A percentile compares a stretch with the other conserved stretches of the same genome.
Evolutionary conservation across 768 basidiomycete genomes (phyloP).

Genomic region (Auricularia cornea): DNA sequence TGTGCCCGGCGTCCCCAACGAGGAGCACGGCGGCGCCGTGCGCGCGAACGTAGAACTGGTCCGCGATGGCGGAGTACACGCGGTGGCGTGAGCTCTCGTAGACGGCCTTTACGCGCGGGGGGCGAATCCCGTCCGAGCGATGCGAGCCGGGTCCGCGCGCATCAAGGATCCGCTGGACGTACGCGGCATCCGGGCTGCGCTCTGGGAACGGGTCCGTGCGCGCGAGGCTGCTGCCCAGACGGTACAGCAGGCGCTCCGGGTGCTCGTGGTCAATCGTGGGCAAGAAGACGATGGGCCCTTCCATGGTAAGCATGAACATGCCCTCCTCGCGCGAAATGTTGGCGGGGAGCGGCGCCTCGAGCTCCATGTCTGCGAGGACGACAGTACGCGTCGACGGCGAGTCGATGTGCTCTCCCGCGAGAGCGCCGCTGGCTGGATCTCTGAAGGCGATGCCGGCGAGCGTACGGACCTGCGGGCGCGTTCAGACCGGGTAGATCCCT

Average conservation of each 20-base stretch:
- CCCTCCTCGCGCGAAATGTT: neutral
- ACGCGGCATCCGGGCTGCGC: neutral
- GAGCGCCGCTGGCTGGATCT: neutral
- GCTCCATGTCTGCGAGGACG: neutral
- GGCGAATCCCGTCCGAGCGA: neutral
- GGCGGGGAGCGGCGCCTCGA: neutral
- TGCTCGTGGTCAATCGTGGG: neutral
- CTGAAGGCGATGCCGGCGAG: neutral
- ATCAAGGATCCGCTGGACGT: neutral
- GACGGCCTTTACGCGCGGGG: neutral
- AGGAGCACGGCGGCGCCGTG: slow-evolving; percentile 13
- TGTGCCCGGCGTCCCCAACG: slow-evolving; percentile 41
- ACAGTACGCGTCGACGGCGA: neutral
- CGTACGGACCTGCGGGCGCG: neutral
- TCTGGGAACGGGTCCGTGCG: neutral
- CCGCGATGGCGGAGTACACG: slow-evolving; percentile 3
- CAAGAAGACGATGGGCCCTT: neutral
- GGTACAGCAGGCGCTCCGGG: neutral
- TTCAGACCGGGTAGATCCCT: neutral
- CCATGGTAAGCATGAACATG: neutral
- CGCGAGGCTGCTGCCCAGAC: neutral
- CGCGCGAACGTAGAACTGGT: neutral
- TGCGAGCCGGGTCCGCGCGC: neutral
- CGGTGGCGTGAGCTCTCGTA: slow-evolving; percentile 3
- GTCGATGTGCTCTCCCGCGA: neutral